These are phyloP conservation scores for Arabis hirsuta DNA, from an alignment of 345 rosid species.

Conservation along the genomic window DNA sequence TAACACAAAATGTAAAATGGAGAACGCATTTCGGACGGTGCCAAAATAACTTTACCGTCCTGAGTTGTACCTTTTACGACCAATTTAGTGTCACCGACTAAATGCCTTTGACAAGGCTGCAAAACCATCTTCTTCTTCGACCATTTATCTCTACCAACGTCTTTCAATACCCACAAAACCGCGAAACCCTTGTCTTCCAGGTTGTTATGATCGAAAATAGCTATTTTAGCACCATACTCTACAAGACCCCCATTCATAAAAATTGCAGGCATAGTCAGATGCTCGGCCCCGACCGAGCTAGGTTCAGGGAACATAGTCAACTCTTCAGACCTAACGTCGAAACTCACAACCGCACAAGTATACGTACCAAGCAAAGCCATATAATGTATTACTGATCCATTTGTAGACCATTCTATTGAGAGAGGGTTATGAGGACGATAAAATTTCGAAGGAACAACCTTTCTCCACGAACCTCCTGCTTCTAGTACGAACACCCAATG, in stretches of 20 bases:
- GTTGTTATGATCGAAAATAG: not conserved
- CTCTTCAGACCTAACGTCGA: constrained; percentile 26
- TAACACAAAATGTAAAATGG: constrained; percentile 12
- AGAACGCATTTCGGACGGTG: not conserved
- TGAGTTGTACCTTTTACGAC: constrained; percentile 9
- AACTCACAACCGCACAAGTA: constrained; percentile 10
- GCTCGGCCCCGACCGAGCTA: not conserved
- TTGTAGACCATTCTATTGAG: not conserved
- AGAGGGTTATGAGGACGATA: not conserved
- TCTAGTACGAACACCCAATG: constrained; percentile 16
- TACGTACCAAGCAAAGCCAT: not conserved
- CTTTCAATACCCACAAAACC: constrained; percentile 1
- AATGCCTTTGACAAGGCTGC: constrained; percentile 30
- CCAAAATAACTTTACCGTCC: constrained; percentile 27
- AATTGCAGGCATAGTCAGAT: not conserved
- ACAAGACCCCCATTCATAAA: not conserved
- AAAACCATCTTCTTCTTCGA: not conserved
- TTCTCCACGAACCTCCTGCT: constrained; percentile 30
- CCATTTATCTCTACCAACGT: not conserved
- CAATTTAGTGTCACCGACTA: constrained; percentile 4
- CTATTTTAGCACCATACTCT: constrained; percentile 4
- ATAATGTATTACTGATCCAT: constrained; percentile 19
- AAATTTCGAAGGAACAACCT: not conserved
- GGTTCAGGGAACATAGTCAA: not conserved
- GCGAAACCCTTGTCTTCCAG: not conserved